Evolutionary conservation across 2,329 filamentous ascomycete genomes (phyloP), one percentile per base, ranked within the genome.

Genomic region (Phaeosphaeriaceae sp.): DNA sequence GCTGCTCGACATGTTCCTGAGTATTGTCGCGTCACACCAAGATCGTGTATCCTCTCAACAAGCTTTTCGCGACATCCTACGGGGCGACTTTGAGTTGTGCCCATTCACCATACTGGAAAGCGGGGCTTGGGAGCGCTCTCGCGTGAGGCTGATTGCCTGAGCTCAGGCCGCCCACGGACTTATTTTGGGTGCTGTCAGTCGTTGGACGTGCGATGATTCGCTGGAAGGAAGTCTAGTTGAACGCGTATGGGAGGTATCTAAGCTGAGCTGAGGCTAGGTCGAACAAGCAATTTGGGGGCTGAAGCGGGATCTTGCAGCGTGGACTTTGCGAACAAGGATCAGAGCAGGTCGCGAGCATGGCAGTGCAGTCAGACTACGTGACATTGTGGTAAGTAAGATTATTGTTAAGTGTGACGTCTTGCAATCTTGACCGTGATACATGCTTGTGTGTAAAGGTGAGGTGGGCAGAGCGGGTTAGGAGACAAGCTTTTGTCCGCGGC

Each of bases 231-330:
- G 24, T 48, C 53, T 60, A 53, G 58, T 19, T 54, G n/a, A 41
- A 51, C 20, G 21, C 20, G 53, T 20, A 15, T 45, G 31, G 21
- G 49, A 24, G 47, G 15, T 60, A 50, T 53, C 54, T 60, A 51
- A 40, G 46, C 57, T 53, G 31, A 52, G 57, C 21, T 45, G 52
- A 58, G 56, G 42, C 52, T 57, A 58, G 52, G 21, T 19, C 50
- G 31, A 22, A 46, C 21, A 54, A 60, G 53, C 49, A 60, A 54
- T 60, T 56, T 56, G 51, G 58, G 57, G 58, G 54, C 53, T 51
- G 48, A 56, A 51, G 33, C 20, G 25, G 40, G 17, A 49, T 45
- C 25, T 51, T 44, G 49, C 22, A 25, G 48, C 20, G 22, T 24
- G 33, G 15, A 25, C 51, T 36, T 21, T 33, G 42, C 11, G 19